Conservation (phyloP, 495 filamentous ascomycete genomes). For the Aspergillus mulundensis region DNA sequence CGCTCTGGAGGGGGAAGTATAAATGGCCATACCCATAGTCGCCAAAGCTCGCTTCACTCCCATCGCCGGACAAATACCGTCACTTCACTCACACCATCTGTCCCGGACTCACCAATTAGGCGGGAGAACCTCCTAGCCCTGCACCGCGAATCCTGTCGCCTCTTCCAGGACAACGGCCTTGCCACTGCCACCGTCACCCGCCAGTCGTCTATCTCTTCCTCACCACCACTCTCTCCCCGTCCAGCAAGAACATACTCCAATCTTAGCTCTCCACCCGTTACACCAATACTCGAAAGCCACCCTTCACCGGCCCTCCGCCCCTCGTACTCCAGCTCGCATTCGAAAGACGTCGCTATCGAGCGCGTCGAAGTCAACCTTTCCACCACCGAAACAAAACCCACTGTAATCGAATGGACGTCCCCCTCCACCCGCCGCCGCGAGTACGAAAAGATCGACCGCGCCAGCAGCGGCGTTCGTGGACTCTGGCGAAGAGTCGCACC, state of each 20-base stretch:
- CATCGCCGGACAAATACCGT: constrained; percentile 25
- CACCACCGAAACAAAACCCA: constrained; percentile 35
- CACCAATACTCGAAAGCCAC: constrained; percentile 9
- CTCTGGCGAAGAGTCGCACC: constrained; percentile 44
- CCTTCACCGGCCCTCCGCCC: constrained; percentile 4
- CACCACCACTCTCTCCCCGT: background rate
- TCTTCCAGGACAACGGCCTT: constrained; percentile 33
- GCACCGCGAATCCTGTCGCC: constrained; percentile 45
- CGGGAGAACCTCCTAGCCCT: constrained; percentile 39
- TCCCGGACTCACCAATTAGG: constrained; percentile 21
- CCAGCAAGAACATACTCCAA: constrained; percentile 11
- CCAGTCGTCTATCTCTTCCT: constrained; percentile 7
- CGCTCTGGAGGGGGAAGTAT: constrained; percentile 23
- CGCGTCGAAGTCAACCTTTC: constrained; percentile 18
- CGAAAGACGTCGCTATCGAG: constrained; percentile 3
- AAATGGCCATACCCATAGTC: constrained; percentile 14
- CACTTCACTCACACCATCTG: constrained; percentile 28
- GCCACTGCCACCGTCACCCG: background rate
- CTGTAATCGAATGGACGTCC: constrained; percentile 50
- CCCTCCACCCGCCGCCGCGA: constrained; percentile 43
- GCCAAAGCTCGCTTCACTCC: constrained; percentile 32
- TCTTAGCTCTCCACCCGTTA: constrained; percentile 11
- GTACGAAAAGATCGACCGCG: constrained; percentile 48
- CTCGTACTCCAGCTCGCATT: background rate
- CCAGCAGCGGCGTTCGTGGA: constrained; percentile 42